These are phyloP conservation scores for Stropharia rugosoannulata DNA, from an alignment of 768 basidiomycete species.

Conservation along the genomic window DNA sequence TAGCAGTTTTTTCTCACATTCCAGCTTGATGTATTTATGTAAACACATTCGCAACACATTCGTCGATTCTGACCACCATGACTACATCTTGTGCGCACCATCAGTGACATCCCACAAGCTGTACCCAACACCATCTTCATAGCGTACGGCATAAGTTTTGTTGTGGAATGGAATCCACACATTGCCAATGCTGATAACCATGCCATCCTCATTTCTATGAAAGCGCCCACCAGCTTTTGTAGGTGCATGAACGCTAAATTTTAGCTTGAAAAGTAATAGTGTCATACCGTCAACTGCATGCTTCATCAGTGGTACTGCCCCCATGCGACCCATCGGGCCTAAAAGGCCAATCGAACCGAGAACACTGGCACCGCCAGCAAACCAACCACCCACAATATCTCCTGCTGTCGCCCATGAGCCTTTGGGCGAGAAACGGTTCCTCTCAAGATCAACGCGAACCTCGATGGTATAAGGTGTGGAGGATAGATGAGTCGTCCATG, in stretches of 20 bases:
- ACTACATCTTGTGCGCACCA: neutral
- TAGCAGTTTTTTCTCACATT: no score
- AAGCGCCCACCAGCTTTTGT: neutral
- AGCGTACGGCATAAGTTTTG: neutral
- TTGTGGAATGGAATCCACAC: neutral
- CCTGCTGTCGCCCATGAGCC: neutral
- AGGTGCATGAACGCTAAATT: neutral
- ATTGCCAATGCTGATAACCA: neutral
- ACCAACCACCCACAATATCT: neutral
- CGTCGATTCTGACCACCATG: neutral
- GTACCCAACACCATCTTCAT: neutral
- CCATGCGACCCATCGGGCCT: neutral
- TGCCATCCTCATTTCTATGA: neutral
- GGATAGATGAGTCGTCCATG: neutral
- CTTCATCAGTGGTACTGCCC: neutral
- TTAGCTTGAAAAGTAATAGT: neutral
- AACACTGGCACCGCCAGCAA: neutral
- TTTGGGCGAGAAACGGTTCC: neutral
- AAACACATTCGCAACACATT: no score
- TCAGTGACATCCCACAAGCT: neutral
- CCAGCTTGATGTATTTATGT: no score
- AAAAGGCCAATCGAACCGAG: neutral
- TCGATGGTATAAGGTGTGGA: neutral
- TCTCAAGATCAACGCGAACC: neutral
- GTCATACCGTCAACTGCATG: neutral